These are phyloP conservation scores for Laetiporus sulphureus DNA, from an alignment of 1,284 basidiomycete genomes.

Conservation along the genomic window DNA sequence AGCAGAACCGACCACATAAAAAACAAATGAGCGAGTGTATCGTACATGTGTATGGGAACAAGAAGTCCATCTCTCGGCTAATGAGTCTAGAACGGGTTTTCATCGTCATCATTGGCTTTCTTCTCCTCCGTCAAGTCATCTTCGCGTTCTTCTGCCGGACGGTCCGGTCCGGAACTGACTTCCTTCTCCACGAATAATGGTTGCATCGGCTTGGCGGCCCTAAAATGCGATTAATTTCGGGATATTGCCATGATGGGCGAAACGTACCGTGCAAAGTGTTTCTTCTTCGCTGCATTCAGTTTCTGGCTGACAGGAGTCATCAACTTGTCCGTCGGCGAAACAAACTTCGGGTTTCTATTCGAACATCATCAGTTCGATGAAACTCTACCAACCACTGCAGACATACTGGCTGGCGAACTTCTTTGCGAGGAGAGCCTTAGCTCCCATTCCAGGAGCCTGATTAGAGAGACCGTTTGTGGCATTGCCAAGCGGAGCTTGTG, in stretches of 20 bases:
- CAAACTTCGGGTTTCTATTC: conserved; percentile 68
- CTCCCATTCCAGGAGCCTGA: conserved; percentile 69
- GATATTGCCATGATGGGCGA: not conserved
- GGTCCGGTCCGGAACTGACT: conserved; percentile 22
- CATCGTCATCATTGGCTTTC: conserved; percentile 25
- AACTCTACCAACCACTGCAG: not conserved
- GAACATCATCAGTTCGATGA: not conserved
- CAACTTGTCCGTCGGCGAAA: conserved; percentile 90
- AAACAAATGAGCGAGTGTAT: too few species aligned
- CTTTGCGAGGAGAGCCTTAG: conserved; percentile 84
- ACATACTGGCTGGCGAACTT: conserved; percentile 82
- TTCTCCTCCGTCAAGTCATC: conserved; percentile 9
- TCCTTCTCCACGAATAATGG: conserved; percentile 49
- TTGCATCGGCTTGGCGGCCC: conserved; percentile 51
- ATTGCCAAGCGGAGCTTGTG: conserved; percentile 74
- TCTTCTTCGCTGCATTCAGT: conserved; percentile 83
- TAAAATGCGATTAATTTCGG: conserved; percentile 18
- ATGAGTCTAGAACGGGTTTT: conserved; percentile 25
- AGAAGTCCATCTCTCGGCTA: too few species aligned
- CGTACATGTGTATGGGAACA: too few species aligned
- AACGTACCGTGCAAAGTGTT: conserved; percentile 81
- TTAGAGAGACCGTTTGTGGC: conserved; percentile 42
- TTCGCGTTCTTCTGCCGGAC: conserved; percentile 28
- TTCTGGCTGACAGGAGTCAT: conserved; percentile 91
- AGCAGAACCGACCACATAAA: too few species aligned